Base-by-base conservation (phyloP, 2,329 filamentous ascomycete genomes). In the Aspergillus proliferans region DNA sequence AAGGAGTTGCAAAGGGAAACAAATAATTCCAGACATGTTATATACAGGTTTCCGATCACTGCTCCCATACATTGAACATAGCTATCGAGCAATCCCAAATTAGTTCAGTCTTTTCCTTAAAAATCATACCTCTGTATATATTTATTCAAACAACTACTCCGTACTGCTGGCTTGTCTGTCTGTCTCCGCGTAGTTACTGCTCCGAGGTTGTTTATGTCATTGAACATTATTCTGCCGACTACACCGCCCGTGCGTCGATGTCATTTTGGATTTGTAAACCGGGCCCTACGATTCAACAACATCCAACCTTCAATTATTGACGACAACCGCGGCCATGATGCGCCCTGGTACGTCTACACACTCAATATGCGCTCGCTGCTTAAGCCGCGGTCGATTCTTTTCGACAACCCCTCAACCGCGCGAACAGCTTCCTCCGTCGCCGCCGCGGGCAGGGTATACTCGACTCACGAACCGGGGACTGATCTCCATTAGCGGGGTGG, bases 401-500 rank as follows among this genome's bases (percentile, higher is more conserved):
- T 70, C 66, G n/a, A 62, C 62, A 8, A 63, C 58, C 19, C 41
- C 47, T 19, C 54, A 51, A 24, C 30, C 47, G 6, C 50, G 46
- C 38, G 50, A 47, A 21, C 54, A 50, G 41, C 44, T 60, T 60
- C 66, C 68, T 14, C 64, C 68, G 19, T 36, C 56, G 24, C 68
- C 70, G 28, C 72, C 71, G 15, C 43, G 64, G 36, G 65, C 75
- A 21, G 77, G 77, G 47, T 74, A 76, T 58, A 70, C 76, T 50
- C 64, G 62, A 41, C 70, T 97, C 53, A 72, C 81, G n/a, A 85
- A 85, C 56, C 87, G 93, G 45, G 82, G 83, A 46, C 78, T 97
- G 41, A 84, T 98, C 57, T 85, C 85, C 38, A 75, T 97, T 53
- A 80, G 84, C 14, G 93, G 93, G 2, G 77, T 77, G 3, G 92